These are phyloP conservation scores for Carex kokanica DNA, from an alignment of 176 grass and related monocot species.

Conservation along the genomic window DNA sequence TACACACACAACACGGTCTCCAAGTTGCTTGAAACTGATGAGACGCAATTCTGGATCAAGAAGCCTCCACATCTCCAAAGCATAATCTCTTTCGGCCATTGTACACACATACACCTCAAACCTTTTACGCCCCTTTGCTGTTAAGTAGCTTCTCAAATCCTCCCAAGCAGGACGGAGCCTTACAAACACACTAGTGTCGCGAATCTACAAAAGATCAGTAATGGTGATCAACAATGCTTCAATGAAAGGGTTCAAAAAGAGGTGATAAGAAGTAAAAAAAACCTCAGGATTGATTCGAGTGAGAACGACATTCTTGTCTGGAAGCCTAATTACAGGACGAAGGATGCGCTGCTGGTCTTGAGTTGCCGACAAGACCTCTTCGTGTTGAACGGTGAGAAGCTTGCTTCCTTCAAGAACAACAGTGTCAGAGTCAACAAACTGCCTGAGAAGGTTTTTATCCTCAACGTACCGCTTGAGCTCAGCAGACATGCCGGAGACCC, in stretches of 20 bases:
- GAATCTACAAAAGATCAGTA: constrained; percentile 41
- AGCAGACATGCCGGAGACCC: constrained; percentile 75
- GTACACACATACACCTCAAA: constrained; percentile 99
- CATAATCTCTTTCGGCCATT: constrained; percentile 97
- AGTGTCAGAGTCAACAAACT: constrained; percentile 69
- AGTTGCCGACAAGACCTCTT: constrained; percentile 49
- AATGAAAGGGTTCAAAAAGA: neutral
- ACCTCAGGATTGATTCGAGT: constrained; percentile 97
- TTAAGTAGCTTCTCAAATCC: constrained; percentile 97
- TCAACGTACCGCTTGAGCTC: constrained; percentile 93
- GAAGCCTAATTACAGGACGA: constrained; percentile 77
- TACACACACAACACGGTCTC: constrained; percentile 75
- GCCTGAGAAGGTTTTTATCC: constrained; percentile 75
- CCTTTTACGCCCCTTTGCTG: constrained; percentile 81
- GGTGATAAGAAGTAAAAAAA: constrained; percentile 26
- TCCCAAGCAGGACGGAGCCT: constrained; percentile 96
- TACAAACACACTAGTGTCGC: constrained; percentile 98
- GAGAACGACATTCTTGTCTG: constrained; percentile 73
- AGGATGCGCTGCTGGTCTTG: constrained; percentile 48
- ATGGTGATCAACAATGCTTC: neutral
- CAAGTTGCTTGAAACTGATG: constrained; percentile 61
- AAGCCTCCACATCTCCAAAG: constrained; percentile 98
- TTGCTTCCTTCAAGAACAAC: constrained; percentile 50
- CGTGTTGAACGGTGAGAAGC: constrained; percentile 52
- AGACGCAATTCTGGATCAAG: constrained; percentile 84